Percentiles rank a stretch among this genome's conserved stretches.
These are phyloP conservation scores for Ceratocystis cacaofunesta DNA, from an alignment of 2,329 filamentous ascomycete species.

Conservation along the genomic window DNA sequence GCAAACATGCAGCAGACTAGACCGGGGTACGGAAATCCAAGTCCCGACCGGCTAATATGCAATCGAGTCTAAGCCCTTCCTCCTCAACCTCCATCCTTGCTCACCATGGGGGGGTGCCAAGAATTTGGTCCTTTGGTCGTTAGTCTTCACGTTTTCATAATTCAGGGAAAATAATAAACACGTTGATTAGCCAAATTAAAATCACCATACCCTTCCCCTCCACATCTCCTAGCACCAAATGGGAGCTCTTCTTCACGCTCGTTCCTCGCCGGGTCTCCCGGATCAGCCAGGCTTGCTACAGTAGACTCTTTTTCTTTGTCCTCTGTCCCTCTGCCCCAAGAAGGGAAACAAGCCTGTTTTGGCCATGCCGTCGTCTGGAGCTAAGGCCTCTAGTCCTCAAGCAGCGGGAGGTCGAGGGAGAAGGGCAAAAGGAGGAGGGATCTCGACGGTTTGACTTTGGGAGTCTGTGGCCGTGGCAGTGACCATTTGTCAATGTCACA, in stretches of 20 bases:
- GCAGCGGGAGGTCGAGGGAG: too few relatives aligned
- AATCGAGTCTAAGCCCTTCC: not conserved
- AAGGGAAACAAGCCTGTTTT: too few relatives aligned
- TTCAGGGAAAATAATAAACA: not conserved
- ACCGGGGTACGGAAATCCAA: not conserved
- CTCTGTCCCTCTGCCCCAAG: too few relatives aligned
- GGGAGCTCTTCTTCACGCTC: not conserved
- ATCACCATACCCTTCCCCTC: not conserved
- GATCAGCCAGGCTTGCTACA: not conserved
- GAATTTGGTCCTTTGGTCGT: not conserved
- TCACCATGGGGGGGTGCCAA: not conserved
- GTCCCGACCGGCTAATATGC: not conserved
- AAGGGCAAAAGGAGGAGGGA: too few relatives aligned
- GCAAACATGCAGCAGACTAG: not conserved
- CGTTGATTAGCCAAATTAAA: not conserved
- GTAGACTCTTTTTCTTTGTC: not conserved
- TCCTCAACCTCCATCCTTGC: not conserved
- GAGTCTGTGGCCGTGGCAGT: not conserved
- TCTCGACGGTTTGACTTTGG: too few relatives aligned
- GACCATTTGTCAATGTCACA: not conserved
- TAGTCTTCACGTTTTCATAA: not conserved
- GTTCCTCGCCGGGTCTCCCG: not conserved
- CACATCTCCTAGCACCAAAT: not conserved
- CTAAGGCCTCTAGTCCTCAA: too few relatives aligned
- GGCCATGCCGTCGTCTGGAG: too few relatives aligned